A percentile compares a stretch with the other conserved stretches of the same genome.
Evolutionary conservation across 495 filamentous ascomycete species (phyloP).

Genomic region (Parathielavia appendiculata): DNA sequence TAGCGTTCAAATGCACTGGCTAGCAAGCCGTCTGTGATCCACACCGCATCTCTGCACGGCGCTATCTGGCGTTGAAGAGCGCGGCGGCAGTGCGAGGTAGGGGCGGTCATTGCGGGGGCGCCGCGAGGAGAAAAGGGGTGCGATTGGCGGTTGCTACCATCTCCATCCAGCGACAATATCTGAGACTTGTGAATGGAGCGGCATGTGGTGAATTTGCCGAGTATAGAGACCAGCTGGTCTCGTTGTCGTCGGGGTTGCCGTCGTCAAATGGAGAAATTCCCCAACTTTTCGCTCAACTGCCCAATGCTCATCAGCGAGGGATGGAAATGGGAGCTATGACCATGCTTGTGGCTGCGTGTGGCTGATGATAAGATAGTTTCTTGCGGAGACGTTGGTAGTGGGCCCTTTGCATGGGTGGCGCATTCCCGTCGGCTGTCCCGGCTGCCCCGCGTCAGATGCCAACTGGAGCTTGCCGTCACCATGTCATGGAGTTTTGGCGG

Average conservation of each 20-base stretch:
- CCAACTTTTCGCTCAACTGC: neutral
- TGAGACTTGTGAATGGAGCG: neutral
- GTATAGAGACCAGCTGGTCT: constrained; percentile 6
- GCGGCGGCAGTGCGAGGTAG: constrained; percentile 38
- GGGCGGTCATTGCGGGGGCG: constrained; percentile 32
- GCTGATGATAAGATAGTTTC: neutral
- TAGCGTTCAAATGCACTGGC: constrained; percentile 38
- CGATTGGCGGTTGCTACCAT: constrained; percentile 5
- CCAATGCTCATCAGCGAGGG: too few species aligned
- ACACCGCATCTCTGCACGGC: constrained; percentile 34
- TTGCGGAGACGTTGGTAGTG: neutral
- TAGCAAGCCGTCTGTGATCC: constrained; percentile 43
- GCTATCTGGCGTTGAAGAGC: constrained; percentile 35
- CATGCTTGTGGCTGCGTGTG: neutral
- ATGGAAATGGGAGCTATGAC: constrained; percentile 1
- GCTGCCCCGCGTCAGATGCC: neutral
- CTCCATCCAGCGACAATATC: constrained; percentile 7
- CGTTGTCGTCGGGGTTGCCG: neutral
- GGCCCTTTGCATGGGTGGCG: constrained; percentile 14
- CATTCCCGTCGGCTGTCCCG: neutral
- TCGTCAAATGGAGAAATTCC: neutral
- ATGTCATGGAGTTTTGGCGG: constrained; percentile 8
- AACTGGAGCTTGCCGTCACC: neutral
- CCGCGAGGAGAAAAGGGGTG: constrained; percentile 4
- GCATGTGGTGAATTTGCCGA: neutral